Percentiles rank a stretch among this genome's conserved stretches.
Evolutionary conservation across 129 eudicot genomes (phyloP).

Genomic region (Rutidosis leptorrhynchoides): DNA sequence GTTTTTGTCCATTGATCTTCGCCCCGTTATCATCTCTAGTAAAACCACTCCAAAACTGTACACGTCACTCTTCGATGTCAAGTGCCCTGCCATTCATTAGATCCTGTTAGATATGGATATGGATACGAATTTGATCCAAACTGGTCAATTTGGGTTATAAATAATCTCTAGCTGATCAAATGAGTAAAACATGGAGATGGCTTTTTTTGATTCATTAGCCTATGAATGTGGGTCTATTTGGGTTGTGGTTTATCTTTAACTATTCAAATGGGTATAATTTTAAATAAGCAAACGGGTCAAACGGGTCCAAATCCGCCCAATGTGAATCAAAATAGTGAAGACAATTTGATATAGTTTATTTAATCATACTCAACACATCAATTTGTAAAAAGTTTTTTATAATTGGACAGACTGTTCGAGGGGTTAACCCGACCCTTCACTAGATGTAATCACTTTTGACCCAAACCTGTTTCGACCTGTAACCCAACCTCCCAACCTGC

Average conservation of each 20-base stretch:
- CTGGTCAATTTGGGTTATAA: not conserved
- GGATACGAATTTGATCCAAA: not conserved
- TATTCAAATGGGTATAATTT: not conserved
- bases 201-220: not conserved
- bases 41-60: constrained; percentile 82
- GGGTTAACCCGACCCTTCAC: not conserved
- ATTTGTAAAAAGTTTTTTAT: not conserved
- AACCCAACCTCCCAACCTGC: not conserved
- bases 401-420: not conserved
- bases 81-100: constrained; percentile 52
- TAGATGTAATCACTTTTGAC: not conserved
- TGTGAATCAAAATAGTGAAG: not conserved
- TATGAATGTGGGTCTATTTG: not conserved
- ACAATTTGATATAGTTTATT: not conserved
- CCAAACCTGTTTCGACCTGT: not conserved
- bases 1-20: constrained; percentile 83
- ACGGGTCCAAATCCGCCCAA: not conserved
- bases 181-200: not conserved
- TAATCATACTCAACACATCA: not conserved
- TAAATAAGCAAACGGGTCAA: not conserved
- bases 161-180: not conserved
- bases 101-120: constrained; percentile 13
- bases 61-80: constrained; percentile 81
- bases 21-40: constrained; percentile 67
- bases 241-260: not conserved